Evolutionary conservation across 768 basidiomycete genomes (phyloP).

Genomic region (Phlebiopsis gigantea): DNA sequence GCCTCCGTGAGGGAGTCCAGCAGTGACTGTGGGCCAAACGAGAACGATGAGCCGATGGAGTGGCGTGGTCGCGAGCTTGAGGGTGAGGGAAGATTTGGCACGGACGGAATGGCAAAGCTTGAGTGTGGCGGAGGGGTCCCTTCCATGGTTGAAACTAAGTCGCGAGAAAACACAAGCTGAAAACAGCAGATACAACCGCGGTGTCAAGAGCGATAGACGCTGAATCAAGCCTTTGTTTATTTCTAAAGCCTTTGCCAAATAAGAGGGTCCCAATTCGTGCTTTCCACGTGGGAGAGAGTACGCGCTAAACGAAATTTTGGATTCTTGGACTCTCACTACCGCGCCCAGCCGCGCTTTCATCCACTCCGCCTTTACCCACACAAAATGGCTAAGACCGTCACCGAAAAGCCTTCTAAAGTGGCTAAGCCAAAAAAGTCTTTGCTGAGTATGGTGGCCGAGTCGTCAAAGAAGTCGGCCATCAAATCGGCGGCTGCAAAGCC

Average conservation of each 20-base stretch:
- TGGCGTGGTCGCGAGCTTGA: slow-evolving; percentile 48
- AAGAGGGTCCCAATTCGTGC: neutral
- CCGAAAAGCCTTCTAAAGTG: slow-evolving; percentile 4
- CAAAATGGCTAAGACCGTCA: slow-evolving; percentile 11
- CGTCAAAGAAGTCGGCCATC: neutral
- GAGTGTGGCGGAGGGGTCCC: slow-evolving; percentile 20
- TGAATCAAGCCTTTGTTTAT: slow-evolving; percentile 1
- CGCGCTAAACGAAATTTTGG: slow-evolving; percentile 9
- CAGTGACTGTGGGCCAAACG: slow-evolving; percentile 74
- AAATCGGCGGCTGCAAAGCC: slow-evolving; percentile 5
- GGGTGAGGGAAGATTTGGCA: slow-evolving; percentile 25
- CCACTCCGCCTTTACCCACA: neutral
- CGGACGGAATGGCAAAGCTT: slow-evolving; percentile 13
- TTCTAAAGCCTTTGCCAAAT: slow-evolving; percentile 7
- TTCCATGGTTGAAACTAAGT: neutral
- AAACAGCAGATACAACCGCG: neutral
- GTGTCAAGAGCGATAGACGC: slow-evolving; percentile 1
- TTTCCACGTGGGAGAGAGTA: slow-evolving; percentile 9
- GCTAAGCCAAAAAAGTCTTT: neutral
- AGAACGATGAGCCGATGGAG: slow-evolving; percentile 78
- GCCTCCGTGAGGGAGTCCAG: slow-evolving; percentile 66
- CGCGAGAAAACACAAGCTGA: neutral
- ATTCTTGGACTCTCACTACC: neutral
- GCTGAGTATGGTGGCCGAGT: neutral
- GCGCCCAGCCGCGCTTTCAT: too few species aligned